Base-by-base conservation (phyloP, 2,329 filamentous ascomycete genomes). In the Macrophomina phaseolina region DNA sequence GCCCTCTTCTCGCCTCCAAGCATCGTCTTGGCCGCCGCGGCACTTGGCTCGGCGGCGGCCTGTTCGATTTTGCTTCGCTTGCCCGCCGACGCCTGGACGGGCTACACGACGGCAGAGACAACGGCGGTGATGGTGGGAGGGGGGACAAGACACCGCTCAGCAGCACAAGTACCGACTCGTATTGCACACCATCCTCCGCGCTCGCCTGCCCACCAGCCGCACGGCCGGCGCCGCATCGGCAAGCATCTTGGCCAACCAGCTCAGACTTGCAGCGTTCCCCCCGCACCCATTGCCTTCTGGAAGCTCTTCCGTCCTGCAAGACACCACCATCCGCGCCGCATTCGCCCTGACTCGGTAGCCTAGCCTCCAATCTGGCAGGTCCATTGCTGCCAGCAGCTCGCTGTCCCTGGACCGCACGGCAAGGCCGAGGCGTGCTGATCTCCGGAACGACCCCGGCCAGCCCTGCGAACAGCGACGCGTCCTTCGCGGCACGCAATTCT, bases 251-350 rank as follows among this genome's bases (percentile, higher is more conserved):
- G 23, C 23, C 23, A 23, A 36, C 8, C 36, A 12, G 28, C 8
- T 40, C 3, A 45, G 16, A 12, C 5, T 16, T 36, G 28, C 49
- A 53, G 49, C 49, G 49, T 12, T 30, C 28, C 28, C 36, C 36
- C 36, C 53, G 36, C 53, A 16, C 16, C 53, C 53, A 14, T 42
- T 9, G 53, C 36, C 36, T 58, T 58, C 53, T 45, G 23, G 53
- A 58, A 58, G 53, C 53, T 16, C 28, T 18, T 16, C 11, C 28
- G 2, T 11, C 49, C 49, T 53, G 28, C 49, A 53, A n/a, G 12
- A 34, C 49, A 36, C 49, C 8, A n/a, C 38, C 7, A 40, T 8
- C 38, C 38, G 38, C 38, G 12, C 45, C 45, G 45, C 12, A 48
- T 48, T 16, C n/a, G 45, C 12, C 45, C 12, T 16, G 11, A 9